Base-by-base conservation (phyloP, 2,329 filamentous ascomycete genomes). In the Beauveria varroae region DNA sequence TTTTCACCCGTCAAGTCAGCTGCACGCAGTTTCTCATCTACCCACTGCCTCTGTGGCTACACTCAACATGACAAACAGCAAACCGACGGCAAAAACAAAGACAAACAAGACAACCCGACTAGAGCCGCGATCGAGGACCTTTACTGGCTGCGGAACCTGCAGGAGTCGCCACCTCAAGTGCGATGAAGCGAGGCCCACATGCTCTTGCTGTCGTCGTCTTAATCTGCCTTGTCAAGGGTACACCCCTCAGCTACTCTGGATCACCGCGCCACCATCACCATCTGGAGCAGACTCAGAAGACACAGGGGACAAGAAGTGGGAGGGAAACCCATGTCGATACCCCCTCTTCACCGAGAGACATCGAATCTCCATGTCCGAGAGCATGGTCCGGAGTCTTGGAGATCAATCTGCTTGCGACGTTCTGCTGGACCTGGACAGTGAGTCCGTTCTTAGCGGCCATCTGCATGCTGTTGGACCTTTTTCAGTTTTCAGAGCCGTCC, bases 161-260 rank as follows among this genome's bases (percentile, higher is more conserved):
- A 67, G 72, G 20, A 71, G 65, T 57, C 73, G 77, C 20, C 77
- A 78, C 65, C 68, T 74, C 41, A 79, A 79, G 67, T 79, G 76
- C 63, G 77, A 79, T 60, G 75, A 79, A 63, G 67, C 69, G 5
- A 72, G 70, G 7, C 77, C 77, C 3, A 66, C 66, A 30, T 79
- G 77, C 64, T 66, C 67, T 2, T 72, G 71, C 44, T 79, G 77
- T 61, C 63, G 63, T 26, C 67, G 71, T 16, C 66, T 73, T 18
- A 71, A 72, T 1, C 60, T 78, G 1, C 26, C 54, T 0, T 79
- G 76, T 57, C 72, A 70, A 26, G 76, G 76, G 0, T 79, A 79
- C 59, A 71, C 73, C 37, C 75, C 73, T 8, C 68, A 66, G 7
- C 62, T 73, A 8, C 67, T 71, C 18, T 73, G 72, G 72, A 65